phyloP scores from a whole-genome alignment of 2,329 filamentous ascomycete genomes.

The Aspergillus piperis region DNA sequence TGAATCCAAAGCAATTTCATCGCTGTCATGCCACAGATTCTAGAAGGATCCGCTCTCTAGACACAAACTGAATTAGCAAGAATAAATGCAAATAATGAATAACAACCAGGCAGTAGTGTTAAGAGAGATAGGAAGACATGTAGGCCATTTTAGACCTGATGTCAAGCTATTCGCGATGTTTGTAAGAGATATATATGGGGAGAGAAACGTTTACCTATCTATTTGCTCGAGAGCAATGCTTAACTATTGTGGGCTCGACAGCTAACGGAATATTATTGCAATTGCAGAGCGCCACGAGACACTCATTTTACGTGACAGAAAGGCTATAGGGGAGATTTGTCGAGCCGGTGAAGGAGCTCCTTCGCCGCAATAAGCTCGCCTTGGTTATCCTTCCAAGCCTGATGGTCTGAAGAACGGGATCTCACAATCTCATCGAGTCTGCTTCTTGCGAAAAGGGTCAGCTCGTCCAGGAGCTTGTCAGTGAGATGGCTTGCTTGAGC shows the following conservation, averaged over 20 bases:
- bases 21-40: no score
- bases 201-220: no score
- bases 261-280: no score
- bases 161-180: background rate
- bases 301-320: background rate
- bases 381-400: slow-evolving; percentile 35
- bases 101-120: background rate
- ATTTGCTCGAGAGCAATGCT: no score
- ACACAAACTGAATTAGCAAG: background rate
- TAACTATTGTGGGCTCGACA: no score
- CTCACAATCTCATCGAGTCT: slow-evolving; percentile 42
- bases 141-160: background rate
- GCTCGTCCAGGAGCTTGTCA: slow-evolving; percentile 30
- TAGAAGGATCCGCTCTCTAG: no score
- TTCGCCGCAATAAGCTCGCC: slow-evolving; percentile 46
- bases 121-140: background rate
- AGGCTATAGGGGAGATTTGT: background rate
- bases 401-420: slow-evolving; percentile 31
- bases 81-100: background rate
- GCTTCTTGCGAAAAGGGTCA: slow-evolving; percentile 40
- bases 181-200: no score
- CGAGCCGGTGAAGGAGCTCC: slow-evolving; percentile 38
- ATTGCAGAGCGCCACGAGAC: no score
- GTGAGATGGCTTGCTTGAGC: slow-evolving; percentile 18
- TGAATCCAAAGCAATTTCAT: no score